Base-by-base conservation (phyloP, 2,329 filamentous ascomycete species). In the Lasiodiplodia sp. region DNA sequence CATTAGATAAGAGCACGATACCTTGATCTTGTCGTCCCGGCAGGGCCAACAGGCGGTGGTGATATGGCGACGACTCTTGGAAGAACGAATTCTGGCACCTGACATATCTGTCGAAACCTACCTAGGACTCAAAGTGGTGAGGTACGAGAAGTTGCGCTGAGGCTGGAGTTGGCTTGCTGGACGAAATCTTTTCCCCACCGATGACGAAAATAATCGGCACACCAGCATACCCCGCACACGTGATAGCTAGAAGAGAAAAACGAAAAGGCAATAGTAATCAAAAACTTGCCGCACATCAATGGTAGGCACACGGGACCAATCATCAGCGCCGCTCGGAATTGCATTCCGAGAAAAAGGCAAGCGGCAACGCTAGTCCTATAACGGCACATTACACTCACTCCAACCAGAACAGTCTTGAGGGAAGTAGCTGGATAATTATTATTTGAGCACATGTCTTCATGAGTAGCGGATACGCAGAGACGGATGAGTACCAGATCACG, bases 11-110 rank as follows among this genome's bases (percentile, higher is more conserved):
- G 56, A 37, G 25, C 31, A 34, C 38, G 34, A 10, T 58, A 60
- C 56, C 56, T 60, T 60, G 56, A 60, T 40, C 34, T 60, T 60
- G 56, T 60, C 56, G 8, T 60, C 56, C 10, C 56, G 34, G 28
- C 56, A 60, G 18, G 56, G 56, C 56, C 56, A 60, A 7, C 56
- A 60, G 8, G 56, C 56, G 8, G 38, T 60, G 34, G 56, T 60
- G 56, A 60, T 60, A 14, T 60, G 56, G 14, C 56, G 56, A 23
- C 56, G 56, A 18, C 38, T 60, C 8, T 34, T 8, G 4, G 38
- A 12, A 12, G 18, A 21, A 5, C 56, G 31, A 23, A 18, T 10
- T 25, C 12, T 60, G 56, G 10, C 18, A 8, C 40, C 56, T 21
- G 53, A 6, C 53, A 57, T 57, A 11, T 31, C 53, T 38, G 49